These are phyloP conservation scores for Penicillium decumbens DNA, from an alignment of 2,329 filamentous ascomycete genomes.

Conservation along the genomic window DNA sequence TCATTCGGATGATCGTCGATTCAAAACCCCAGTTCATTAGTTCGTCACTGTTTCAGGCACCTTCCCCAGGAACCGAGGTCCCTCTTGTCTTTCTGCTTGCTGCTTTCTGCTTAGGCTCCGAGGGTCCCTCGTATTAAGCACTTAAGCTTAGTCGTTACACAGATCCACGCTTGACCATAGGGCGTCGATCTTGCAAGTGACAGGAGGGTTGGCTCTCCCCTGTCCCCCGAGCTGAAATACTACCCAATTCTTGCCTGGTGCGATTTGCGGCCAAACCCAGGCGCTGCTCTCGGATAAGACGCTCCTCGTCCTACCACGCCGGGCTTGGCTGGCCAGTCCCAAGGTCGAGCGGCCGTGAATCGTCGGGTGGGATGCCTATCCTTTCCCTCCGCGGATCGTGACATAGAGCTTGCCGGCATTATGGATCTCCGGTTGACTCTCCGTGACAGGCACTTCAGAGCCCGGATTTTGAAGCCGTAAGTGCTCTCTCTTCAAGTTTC, in stretches of 20 bases:
- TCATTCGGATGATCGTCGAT: constrained; percentile 14
- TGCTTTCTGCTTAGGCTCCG: neutral
- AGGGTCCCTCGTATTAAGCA: constrained; percentile 1
- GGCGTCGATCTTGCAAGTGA: constrained; percentile 13
- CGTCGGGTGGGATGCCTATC: constrained; percentile 19
- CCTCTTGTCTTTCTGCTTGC: neutral
- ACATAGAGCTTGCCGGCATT: constrained; percentile 20
- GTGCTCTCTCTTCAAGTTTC: constrained; percentile 11
- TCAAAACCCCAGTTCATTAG: neutral
- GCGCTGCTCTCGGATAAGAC: neutral
- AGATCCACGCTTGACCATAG: constrained; percentile 27
- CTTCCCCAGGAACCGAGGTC: constrained; percentile 19
- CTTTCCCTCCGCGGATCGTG: constrained; percentile 21
- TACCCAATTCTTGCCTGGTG: constrained; percentile 19
- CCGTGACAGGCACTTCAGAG: constrained; percentile 20
- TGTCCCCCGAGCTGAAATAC: constrained; percentile 12
- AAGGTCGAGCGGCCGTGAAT: neutral
- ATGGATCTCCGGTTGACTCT: constrained; percentile 27
- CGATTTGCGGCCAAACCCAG: neutral
- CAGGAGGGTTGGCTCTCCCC: constrained; percentile 2
- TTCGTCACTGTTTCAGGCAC: neutral
- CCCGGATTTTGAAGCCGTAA: constrained; percentile 33
- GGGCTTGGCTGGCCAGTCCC: neutral
- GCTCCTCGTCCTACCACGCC: neutral
- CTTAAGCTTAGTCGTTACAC: constrained; percentile 20